Conservation (phyloP, 129 eudicot species). For the Deinandra increscens region DNA sequence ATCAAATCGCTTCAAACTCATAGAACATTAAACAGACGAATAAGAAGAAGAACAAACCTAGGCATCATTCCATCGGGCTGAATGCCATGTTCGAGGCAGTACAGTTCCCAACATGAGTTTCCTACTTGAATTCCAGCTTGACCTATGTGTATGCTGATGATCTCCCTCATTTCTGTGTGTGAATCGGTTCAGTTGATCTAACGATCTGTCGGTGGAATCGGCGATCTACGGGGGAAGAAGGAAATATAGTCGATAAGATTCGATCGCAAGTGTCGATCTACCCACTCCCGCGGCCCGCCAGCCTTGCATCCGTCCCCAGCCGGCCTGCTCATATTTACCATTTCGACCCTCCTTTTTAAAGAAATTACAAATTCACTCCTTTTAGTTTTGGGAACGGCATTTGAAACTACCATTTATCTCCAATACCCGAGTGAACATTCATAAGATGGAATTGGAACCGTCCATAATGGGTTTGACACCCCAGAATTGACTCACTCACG, state of each 20-base stretch:
- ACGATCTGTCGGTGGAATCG: background rate
- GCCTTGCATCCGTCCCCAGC: constrained; percentile 10
- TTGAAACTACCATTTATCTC: no score
- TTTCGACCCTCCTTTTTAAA: background rate
- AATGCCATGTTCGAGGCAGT: constrained; percentile 31
- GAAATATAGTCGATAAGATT: constrained; percentile 2
- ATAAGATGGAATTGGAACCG: no score
- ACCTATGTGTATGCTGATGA: constrained; percentile 23
- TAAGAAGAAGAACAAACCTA: background rate
- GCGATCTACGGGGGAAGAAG: background rate
- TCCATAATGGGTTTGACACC: no score
- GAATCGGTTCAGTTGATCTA: background rate
- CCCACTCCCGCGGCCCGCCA: constrained; percentile 32
- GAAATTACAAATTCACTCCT: background rate
- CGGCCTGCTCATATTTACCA: background rate
- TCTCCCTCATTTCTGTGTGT: constrained; percentile 21
- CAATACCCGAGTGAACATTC: no score
- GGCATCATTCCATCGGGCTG: constrained; percentile 26
- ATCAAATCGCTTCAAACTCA: background rate
- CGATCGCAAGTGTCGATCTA: constrained; percentile 8
- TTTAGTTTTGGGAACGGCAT: no score
- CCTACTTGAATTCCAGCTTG: constrained; percentile 33
- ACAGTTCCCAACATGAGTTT: constrained; percentile 29
- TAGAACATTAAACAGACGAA: background rate
- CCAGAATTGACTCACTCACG: no score